Evolutionary conservation across 2,329 filamentous ascomycete species (phyloP), one percentile per base, ranked within the genome.

Genomic region (Triangularia setosa): DNA sequence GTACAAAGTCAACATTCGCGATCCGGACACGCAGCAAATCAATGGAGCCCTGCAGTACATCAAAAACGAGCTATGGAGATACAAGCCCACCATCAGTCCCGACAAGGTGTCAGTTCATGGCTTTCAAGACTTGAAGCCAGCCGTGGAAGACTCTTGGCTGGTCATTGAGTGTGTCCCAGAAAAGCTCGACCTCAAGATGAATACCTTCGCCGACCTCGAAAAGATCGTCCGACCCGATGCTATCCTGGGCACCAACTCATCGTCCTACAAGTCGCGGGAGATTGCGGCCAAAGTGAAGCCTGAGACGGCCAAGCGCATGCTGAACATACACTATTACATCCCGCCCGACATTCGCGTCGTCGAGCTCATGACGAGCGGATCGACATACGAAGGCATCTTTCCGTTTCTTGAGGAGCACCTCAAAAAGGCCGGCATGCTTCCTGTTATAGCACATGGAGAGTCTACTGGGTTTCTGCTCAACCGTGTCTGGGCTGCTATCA

Each of bases 401-500:
- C 74, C 77, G 0, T 83, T 84, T 65, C 65, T 85, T 53, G 73
- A 73, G 2, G 73, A 78, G 16, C 73, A 75, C 35, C 77, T 76
- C 2, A 69, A 70, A 21, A 77, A 79, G n/a, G 76, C 74, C 2
- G 81, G 77, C 0, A 76, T 78, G 30, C 69, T 74, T 2, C 81
- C 81, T 0, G 76, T 78, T 23, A 67, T 73, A n/a, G 81, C 81
- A 0, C 68, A 75, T 6, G 80, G 79, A 58, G 79, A 85, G 66
- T 83, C 81, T 0, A 83, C 82, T 0, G 80, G 83, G 0, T 81
- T 85, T 66, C 80, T 86, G 35, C 83, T 84, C 69, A 85, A 86
- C 61, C 79, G 83, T 0, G 71, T 86, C 0, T 86, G 83, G 83
- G 84, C 83, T 0, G 83, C 83, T 0, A 76, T 86, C 16, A 85